Evolutionary conservation across 495 filamentous ascomycete species (phyloP), one percentile per base, ranked within the genome.

Genomic region (Aspergillus biplanus): DNA sequence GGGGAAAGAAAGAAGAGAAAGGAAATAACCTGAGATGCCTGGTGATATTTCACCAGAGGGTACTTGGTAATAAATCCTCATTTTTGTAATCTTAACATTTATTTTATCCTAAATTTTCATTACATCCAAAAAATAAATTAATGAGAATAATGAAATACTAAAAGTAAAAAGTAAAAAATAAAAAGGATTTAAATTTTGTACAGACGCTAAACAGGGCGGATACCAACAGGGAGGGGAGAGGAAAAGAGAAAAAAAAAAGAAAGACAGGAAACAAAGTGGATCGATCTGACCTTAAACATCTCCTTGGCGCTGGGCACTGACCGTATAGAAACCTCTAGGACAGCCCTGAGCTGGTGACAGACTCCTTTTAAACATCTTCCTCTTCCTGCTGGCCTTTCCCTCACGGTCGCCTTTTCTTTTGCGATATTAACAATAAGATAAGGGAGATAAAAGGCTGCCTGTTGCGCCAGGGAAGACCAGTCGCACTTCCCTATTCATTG

Each of bases 211-310:
- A 46, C 46, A 33, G 46, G 57, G 56, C 60, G 55, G 55, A 55
- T 55, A 53, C 60, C 21, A 65, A 61, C 49, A 63, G 48, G 58
- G 52, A 60, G 56, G 37, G 47, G 39, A 44, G 52, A 56, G 32
- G 31, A 6, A 32, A 34, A 33, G 34, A 33, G 13, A 54, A 54
- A 12, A 54, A 34, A 33, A 54, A n/a, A 33, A 34, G 13, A 33
- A 56, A 62, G 59, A 61, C 42, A 58, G 56, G 21, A 27, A 61
- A 59, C 33, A 65, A 63, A 70, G 68, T 71, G 68, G 68, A 67
- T 66, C 68, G 68, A 71, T 71, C 65, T 70, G 68, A 67, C 61
- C 68, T 70, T 56, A 63, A 67, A 64, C 63, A 58, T 67, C 48
- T 55, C 53, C 54, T 65, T 60, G 62, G 61, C 59, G 50, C 55